Conservation (phyloP, 345 rosid genomes). For the Eucalyptus regnans region DNA sequence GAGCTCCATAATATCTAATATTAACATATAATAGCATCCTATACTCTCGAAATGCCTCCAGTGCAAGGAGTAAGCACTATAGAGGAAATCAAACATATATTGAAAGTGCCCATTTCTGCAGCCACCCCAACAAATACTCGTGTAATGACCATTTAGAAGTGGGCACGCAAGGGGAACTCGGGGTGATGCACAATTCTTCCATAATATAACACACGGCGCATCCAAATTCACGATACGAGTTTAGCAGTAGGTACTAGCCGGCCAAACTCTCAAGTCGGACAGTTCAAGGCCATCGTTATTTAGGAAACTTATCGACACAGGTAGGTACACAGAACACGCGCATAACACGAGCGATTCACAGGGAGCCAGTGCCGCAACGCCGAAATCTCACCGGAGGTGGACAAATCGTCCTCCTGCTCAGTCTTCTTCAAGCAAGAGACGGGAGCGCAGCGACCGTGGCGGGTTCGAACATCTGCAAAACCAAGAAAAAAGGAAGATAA, state of each 20-base stretch:
- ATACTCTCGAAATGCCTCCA: neutral
- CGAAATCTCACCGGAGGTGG: constrained; percentile 31
- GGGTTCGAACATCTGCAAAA: constrained; percentile 16
- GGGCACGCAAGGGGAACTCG: neutral
- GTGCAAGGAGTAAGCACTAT: neutral
- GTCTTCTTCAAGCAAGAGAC: constrained; percentile 31
- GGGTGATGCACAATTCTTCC: neutral
- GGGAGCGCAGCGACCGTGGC: constrained; percentile 7
- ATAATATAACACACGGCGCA: neutral
- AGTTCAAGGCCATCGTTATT: neutral
- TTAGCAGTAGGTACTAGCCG: neutral
- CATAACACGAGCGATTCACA: neutral
- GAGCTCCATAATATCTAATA: neutral
- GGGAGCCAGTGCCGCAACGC: neutral
- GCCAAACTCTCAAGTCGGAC: neutral
- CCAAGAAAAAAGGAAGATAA: neutral
- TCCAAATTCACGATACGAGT: neutral
- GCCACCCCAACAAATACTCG: neutral
- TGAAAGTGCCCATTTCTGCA: neutral
- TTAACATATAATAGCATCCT: neutral
- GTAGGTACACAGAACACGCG: neutral
- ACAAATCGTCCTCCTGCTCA: constrained; percentile 47
- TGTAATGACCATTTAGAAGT: neutral
- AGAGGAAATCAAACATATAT: neutral
- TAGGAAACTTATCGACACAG: neutral